Conservation (phyloP, 176 grass and related monocot species). For the Triticum monococcum region DNA sequence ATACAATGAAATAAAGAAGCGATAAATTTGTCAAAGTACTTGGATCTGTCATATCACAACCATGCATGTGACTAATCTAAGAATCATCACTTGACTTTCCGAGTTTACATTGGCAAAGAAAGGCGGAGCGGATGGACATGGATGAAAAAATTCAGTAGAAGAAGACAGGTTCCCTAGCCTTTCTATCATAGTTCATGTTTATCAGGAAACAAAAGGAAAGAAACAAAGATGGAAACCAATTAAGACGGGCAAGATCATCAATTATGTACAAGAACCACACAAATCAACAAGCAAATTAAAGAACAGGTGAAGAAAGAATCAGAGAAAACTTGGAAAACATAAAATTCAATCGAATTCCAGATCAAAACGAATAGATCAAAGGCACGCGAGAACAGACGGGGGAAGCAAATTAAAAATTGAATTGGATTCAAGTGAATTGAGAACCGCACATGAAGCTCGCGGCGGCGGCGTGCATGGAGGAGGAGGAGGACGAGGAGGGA, state of each 20-base stretch:
- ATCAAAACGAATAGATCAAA: background rate
- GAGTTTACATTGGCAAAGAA: background rate
- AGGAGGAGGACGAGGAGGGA: constrained; percentile 45
- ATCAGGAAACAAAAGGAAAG: background rate
- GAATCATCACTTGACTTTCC: constrained; percentile 25
- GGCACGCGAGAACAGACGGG: background rate
- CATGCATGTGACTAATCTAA: background rate
- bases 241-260: background rate
- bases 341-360: background rate
- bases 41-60: constrained; percentile 1
- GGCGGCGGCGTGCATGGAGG: constrained; percentile 66
- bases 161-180: constrained; percentile 7
- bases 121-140: background rate
- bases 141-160: constrained; percentile 26
- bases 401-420: background rate
- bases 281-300: background rate
- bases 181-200: background rate
- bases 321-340: background rate
- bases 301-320: background rate
- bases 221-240: background rate
- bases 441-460: constrained; percentile 60
- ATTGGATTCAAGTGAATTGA: background rate
- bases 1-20: constrained; percentile 11
- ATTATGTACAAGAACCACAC: background rate
- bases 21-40: background rate